phyloP scores from a whole-genome alignment of 768 basidiomycete genomes.

The Suillus hirtellus region DNA sequence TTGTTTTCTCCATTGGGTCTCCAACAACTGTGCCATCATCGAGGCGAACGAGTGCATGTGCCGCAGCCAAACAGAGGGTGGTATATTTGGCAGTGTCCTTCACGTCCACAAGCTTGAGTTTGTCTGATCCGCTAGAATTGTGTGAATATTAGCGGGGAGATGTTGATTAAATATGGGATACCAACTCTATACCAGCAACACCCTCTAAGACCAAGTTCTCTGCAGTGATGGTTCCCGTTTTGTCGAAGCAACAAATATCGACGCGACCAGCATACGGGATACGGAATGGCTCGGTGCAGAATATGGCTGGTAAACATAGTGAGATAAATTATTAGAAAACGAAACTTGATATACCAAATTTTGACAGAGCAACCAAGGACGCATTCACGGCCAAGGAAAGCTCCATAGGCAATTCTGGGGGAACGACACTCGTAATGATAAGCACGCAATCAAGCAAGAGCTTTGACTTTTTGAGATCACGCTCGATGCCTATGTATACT shows the following conservation, averaged over 20 bases:
- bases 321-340: conserved; percentile 4
- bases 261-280: conserved; percentile 95
- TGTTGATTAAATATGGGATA: conserved; percentile 12
- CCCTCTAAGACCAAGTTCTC: conserved; percentile 95
- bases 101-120: conserved; percentile 71
- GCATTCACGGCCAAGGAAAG: conserved; percentile 95
- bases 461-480: conserved; percentile 92
- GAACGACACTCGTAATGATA: conserved; percentile 96
- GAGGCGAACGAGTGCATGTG: conserved; percentile 91
- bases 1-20: conserved; percentile 99
- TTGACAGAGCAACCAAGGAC: conserved; percentile 89
- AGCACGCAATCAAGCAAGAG: conserved; percentile 92
- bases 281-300: conserved; percentile 98
- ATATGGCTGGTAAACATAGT: conserved; percentile 67
- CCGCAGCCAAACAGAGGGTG: conserved; percentile 85
- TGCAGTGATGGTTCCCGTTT: conserved; percentile 98
- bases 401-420: conserved; percentile 98
- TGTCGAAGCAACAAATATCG: conserved; percentile 99
- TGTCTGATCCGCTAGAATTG: conserved; percentile 53
- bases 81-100: conserved; percentile 77
- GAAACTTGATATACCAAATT: conserved; percentile 63
- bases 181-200: conserved; percentile 87
- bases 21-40: conserved; percentile 95
- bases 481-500: conserved; percentile 69
- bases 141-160: conserved; percentile 6